Percentiles rank a stretch among this genome's conserved stretches.
Conservation (phyloP, 345 rosid species). For the Jatropha curcas region DNA sequence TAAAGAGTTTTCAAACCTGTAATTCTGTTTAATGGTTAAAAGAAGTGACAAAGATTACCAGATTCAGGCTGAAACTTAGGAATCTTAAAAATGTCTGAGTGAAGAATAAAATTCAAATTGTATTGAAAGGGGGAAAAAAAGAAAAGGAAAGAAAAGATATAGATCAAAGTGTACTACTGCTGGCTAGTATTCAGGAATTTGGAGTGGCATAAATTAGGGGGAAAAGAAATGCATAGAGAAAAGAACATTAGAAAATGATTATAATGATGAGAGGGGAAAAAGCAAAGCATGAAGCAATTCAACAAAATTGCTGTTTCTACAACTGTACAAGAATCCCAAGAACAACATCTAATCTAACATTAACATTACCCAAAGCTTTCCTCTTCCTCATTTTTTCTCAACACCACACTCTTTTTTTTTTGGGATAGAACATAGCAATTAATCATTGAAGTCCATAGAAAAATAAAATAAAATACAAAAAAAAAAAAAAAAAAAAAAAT, state of each 20-base stretch:
- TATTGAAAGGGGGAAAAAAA: no score
- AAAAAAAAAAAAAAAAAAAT: not conserved
- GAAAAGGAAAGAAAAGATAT: no score
- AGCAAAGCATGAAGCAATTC: constrained; percentile 19
- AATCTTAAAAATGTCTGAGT: not conserved
- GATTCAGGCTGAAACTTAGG: constrained; percentile 1
- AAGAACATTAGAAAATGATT: not conserved
- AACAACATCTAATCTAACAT: constrained; percentile 17
- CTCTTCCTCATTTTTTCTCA: constrained; percentile 7
- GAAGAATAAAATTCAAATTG: not conserved
- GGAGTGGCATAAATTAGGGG: not conserved
- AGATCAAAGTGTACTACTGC: no score
- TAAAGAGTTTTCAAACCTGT: no score
- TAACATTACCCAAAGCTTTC: constrained; percentile 13
- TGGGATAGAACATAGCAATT: constrained; percentile 23
- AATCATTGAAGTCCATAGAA: constrained; percentile 22
- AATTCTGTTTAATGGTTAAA: not conserved
- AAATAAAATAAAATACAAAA: no score
- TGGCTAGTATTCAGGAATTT: constrained; percentile 12
- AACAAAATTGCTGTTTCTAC: constrained; percentile 41
- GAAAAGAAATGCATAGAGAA: constrained; percentile 1
- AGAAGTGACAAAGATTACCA: not conserved
- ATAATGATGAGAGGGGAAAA: not conserved
- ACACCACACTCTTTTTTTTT: constrained; percentile 1
- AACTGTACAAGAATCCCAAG: constrained; percentile 57